Evolutionary conservation across 805 yeast species (phyloP).

Genomic region (Allodekkera sacchari): DNA sequence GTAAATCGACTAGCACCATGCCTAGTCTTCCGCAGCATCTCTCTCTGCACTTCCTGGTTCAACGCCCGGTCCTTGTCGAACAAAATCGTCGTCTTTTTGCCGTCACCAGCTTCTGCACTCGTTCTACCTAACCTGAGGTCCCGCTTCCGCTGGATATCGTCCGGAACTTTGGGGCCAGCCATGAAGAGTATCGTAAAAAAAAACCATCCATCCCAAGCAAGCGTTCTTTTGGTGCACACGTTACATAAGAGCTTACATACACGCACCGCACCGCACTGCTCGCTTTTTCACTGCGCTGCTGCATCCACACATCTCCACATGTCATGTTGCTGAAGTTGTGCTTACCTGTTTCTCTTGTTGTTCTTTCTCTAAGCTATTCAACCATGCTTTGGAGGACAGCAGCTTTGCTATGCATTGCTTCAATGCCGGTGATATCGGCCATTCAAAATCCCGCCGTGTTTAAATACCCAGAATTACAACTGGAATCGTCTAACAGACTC

Average conservation of each 20-base stretch:
- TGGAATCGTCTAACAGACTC: slow-evolving; percentile 4
- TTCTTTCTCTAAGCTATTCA: not conserved
- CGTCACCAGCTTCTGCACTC: not conserved
- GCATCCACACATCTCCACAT: too few species aligned
- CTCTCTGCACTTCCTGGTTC: slow-evolving; percentile 18
- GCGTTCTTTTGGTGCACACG: too few species aligned
- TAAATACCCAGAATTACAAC: slow-evolving; percentile 6
- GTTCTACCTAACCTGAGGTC: slow-evolving; percentile 10
- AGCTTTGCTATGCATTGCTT: not conserved
- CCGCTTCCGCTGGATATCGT: slow-evolving; percentile 12
- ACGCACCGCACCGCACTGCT: too few species aligned
- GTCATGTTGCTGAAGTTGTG: too few species aligned
- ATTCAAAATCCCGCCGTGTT: slow-evolving; percentile 20
- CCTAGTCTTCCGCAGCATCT: slow-evolving; percentile 15
- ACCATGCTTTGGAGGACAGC: not conserved
- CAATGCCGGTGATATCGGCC: slow-evolving; percentile 7
- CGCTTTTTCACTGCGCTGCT: too few species aligned
- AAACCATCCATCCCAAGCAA: too few species aligned
- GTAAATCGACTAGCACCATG: slow-evolving; percentile 5
- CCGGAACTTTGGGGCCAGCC: slow-evolving; percentile 21
- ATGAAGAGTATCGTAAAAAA: too few species aligned
- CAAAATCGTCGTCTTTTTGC: slow-evolving; percentile 9
- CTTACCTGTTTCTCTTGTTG: too few species aligned
- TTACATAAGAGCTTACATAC: too few species aligned
- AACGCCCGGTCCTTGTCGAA: slow-evolving; percentile 17